Evolutionary conservation across 2,329 filamentous ascomycete genomes (phyloP), one percentile per base, ranked within the genome.

Genomic region (Hypoxylon sp.): DNA sequence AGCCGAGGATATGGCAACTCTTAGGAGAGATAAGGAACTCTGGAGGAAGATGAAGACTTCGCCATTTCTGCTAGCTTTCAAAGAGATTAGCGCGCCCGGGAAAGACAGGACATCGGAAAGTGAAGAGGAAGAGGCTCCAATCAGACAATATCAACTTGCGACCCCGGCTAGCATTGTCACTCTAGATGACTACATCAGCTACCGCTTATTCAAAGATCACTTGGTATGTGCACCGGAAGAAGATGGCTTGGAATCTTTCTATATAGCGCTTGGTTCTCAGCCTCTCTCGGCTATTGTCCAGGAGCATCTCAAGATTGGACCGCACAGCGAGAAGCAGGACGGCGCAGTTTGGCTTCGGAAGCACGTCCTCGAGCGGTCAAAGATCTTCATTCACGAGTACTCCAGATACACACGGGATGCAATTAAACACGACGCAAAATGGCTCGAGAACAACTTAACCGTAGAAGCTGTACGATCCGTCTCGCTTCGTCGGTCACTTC

Each of bases 181-280:
- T 61, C 83, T 94, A 10, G 94, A 97, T 77, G 95, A 98, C 75
- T 94, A 96, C 74, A 92, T 93, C 74, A 94, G 92, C 75, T 97
- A 95, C 78, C 91, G 91, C 35, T 84, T 96, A 1, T 99, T 99
- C 84, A 95, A 94, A 76, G 89, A 94, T 57, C 88, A 90, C 69
- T 85, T 99, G 31, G 86, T 97, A 29, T 94, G 92, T 67, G 94
- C 94, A 0, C 97, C 96, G 0, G 93, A 97, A 78, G 96, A 99
- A 76, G 96, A 98, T 70, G 78, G 82, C 0, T 83, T 99, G 1
- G 96, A 99, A 77, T 86, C 87, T 1, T 95, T 99, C 70, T 99
- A 99, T 79, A 81, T 89, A 37, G 86, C 90, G 6, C 89, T 99
- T 3, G 96, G 96, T 1, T 91, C 94, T 3, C 87, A 90, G 48